These are phyloP conservation scores for Aureobasidium pullulans DNA, from an alignment of 2,329 filamentous ascomycete genomes.

Conservation along the genomic window DNA sequence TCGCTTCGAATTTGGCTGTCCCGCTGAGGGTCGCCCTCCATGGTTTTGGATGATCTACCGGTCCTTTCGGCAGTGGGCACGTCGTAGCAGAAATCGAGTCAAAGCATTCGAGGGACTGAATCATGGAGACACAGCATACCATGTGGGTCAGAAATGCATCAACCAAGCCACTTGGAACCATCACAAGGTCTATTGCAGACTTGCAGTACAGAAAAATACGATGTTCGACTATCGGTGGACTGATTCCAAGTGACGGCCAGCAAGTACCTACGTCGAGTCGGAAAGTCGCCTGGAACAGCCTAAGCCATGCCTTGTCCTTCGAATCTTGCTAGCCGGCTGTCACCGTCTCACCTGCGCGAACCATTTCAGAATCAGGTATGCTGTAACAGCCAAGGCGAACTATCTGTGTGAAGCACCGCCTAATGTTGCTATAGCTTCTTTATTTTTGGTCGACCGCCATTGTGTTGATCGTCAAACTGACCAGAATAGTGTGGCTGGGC, in stretches of 20 bases:
- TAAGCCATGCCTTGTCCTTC: background rate
- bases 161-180: background rate
- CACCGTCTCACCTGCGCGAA: conserved; percentile 8
- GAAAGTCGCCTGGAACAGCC: background rate
- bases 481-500: background rate
- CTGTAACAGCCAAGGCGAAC: conserved; percentile 12
- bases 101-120: background rate
- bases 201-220: background rate
- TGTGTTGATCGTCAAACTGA: background rate
- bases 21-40: background rate
- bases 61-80: background rate
- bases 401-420: background rate
- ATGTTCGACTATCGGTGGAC: background rate
- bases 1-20: background rate
- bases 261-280: background rate
- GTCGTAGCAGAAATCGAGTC: background rate
- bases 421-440: conserved; percentile 1
- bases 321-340: background rate
- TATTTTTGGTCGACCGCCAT: conserved; percentile 8
- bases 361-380: background rate
- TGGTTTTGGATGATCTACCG: background rate
- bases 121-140: background rate
- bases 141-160: background rate
- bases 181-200: no score
- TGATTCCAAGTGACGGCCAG: no score